Evolutionary conservation across 441 rosid species (phyloP).

Genomic region (Hura crepitans): DNA sequence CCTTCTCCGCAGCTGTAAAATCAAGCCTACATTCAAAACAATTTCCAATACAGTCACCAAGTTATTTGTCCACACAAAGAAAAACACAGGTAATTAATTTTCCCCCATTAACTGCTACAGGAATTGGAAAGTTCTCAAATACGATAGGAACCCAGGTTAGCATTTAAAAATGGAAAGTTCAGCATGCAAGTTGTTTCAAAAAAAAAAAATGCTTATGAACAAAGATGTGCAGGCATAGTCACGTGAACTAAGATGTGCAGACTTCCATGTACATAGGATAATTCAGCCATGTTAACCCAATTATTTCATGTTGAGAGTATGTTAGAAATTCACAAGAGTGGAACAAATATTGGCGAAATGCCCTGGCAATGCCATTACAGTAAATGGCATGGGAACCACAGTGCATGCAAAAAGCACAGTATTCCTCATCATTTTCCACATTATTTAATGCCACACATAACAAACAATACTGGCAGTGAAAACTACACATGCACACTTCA

Average conservation of each 20-base stretch:
- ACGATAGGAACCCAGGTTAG: not conserved
- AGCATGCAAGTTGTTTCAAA: conserved; percentile 5
- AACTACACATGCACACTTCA: conserved; percentile 14
- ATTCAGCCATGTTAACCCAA: not conserved
- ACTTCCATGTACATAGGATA: not conserved
- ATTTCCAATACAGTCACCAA: conserved; percentile 16
- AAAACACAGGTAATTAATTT: not conserved
- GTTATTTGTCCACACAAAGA: conserved; percentile 1
- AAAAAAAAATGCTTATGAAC: not conserved
- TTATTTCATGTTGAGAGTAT: not conserved
- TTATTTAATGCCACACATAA: conserved; percentile 2
- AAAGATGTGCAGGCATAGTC: not conserved
- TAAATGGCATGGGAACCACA: not conserved
- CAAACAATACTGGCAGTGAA: not conserved
- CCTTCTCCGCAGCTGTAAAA: conserved; percentile 75
- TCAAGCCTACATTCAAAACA: conserved; percentile 66
- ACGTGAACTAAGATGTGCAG: not conserved
- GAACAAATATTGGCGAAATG: not conserved
- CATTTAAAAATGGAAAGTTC: not conserved
- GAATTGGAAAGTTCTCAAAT: not conserved
- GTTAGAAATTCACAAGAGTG: conserved; percentile 13
- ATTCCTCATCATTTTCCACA: not conserved
- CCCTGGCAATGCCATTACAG: not conserved
- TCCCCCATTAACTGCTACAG: not conserved
- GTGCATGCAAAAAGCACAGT: not conserved